Percentiles rank a stretch among this genome's conserved stretches.
Evolutionary conservation across 805 yeast species (phyloP).

Genomic region (Pichia occidentalis): DNA sequence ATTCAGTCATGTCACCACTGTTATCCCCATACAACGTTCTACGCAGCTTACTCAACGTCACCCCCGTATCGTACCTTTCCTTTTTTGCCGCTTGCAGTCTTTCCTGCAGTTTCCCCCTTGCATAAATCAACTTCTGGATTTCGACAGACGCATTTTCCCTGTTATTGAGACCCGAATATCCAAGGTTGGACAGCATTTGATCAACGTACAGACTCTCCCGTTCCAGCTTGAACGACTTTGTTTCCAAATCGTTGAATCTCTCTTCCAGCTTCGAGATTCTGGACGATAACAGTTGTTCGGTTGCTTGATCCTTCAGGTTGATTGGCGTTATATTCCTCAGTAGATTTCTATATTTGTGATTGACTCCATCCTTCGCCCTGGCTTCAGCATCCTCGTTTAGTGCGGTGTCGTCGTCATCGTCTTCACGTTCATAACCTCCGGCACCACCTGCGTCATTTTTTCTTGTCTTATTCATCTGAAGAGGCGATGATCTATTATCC

Average conservation of each 20-base stretch:
- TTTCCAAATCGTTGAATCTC: conserved; percentile 16
- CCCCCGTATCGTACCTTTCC: conserved; percentile 27
- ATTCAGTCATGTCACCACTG: conserved; percentile 41
- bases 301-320: conserved; percentile 2
- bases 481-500: neutral
- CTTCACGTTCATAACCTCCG: neutral
- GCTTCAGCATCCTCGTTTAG: neutral
- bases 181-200: conserved; percentile 15
- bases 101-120: conserved; percentile 25
- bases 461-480: neutral
- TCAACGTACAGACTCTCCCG: conserved; percentile 28
- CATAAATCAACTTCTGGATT: conserved; percentile 25
- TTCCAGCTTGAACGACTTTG: conserved; percentile 24
- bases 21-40: conserved; percentile 26
- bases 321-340: conserved; percentile 12
- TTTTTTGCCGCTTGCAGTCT: conserved; percentile 24
- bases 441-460: neutral
- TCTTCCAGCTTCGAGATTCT: conserved; percentile 18
- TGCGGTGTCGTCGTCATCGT: neutral
- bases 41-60: conserved; percentile 23
- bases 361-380: conserved; percentile 1
- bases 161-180: neutral
- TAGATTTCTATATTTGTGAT: conserved; percentile 3
- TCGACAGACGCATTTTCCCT: conserved; percentile 17
- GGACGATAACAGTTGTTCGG: conserved; percentile 9